Evolutionary conservation across 768 basidiomycete genomes (phyloP).

Genomic region (Cyclocybe aegerita): DNA sequence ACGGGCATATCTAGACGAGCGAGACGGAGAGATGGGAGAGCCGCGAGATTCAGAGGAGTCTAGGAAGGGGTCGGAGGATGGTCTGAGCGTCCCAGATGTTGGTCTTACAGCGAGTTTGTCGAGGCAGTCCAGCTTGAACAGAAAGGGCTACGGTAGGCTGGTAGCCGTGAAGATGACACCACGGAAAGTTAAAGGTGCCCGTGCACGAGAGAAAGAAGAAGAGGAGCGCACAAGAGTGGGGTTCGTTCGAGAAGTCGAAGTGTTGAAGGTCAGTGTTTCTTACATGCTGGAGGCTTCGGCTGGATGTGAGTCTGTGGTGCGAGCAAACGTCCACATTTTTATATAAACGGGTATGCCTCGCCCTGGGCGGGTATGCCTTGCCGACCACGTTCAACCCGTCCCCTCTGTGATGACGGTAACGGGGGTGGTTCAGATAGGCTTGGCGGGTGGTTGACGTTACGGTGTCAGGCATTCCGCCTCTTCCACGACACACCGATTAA

Average conservation of each 20-base stretch:
- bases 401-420: too few relatives aligned
- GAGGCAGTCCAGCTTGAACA: conserved; percentile 11
- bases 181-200: conserved; percentile 25
- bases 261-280: conserved; percentile 60
- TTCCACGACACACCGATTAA: background rate
- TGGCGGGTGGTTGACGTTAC: background rate
- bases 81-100: conserved; percentile 7
- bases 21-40: conserved; percentile 29
- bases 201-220: conserved; percentile 31
- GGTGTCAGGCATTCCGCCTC: background rate
- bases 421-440: too few relatives aligned
- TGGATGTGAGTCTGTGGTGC: background rate
- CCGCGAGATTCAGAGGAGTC: conserved; percentile 4
- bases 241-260: conserved; percentile 82
- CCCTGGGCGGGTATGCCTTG: background rate
- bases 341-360: background rate
- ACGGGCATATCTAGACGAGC: conserved; percentile 25
- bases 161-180: conserved; percentile 52
- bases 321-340: background rate
- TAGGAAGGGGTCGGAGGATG: background rate
- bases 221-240: conserved; percentile 75
- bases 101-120: conserved; percentile 12
- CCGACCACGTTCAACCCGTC: too few relatives aligned
- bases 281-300: background rate
- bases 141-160: conserved; percentile 18